Evolutionary conservation across 495 filamentous ascomycete species (phyloP).

Genomic region (Penicillium coffeae): DNA sequence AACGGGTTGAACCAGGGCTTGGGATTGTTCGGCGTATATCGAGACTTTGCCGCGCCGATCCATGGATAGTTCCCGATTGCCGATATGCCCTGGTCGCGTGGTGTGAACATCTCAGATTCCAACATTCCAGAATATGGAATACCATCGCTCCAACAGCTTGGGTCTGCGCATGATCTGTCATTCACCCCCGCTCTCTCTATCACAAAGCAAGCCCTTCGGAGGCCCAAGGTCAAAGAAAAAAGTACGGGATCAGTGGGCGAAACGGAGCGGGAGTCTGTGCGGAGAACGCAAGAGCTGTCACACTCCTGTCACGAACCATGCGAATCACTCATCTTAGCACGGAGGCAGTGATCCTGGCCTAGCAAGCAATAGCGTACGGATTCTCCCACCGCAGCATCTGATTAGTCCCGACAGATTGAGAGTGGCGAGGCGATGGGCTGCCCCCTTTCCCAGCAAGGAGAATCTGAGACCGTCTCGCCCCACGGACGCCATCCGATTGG

Average conservation of each 20-base stretch:
- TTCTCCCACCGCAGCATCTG: neutral
- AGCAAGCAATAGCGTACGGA: neutral
- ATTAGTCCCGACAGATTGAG: neutral
- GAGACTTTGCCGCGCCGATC: too few relatives aligned
- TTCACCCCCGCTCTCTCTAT: too few relatives aligned
- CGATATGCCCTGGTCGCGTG: too few relatives aligned
- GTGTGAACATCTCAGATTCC: too few relatives aligned
- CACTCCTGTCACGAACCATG: neutral
- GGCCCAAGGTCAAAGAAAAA: neutral
- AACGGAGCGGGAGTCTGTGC: neutral
- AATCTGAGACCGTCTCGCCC: constrained; percentile 17
- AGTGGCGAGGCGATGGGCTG: too few relatives aligned
- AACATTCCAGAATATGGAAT: too few relatives aligned
- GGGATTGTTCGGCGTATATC: too few relatives aligned
- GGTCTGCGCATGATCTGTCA: too few relatives aligned
- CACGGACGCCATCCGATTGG: constrained; percentile 24
- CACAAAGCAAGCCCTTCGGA: too few relatives aligned
- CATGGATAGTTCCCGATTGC: too few relatives aligned
- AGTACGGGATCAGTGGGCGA: neutral
- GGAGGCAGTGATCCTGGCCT: neutral
- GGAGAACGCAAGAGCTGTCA: neutral
- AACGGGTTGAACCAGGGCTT: too few relatives aligned
- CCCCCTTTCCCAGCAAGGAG: constrained; percentile 5
- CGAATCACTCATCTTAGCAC: neutral
- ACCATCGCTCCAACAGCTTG: too few relatives aligned